Evolutionary conservation across 768 basidiomycete species (phyloP).

Genomic region (Boletus barrowsii): DNA sequence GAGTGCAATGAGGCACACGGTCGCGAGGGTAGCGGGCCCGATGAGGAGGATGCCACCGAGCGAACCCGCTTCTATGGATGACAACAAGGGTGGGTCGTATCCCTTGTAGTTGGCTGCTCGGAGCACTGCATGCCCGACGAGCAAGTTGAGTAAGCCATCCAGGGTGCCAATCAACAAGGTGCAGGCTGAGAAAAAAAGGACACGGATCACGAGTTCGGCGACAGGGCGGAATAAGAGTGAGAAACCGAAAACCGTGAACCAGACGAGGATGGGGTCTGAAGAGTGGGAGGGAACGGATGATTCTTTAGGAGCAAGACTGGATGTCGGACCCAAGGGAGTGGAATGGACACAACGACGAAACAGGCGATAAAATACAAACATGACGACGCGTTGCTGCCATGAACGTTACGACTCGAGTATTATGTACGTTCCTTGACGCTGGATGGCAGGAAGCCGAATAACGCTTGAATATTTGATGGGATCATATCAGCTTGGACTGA

Average conservation of each 20-base stretch:
- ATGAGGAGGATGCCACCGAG: slow-evolving; percentile 14
- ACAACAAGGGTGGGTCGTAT: slow-evolving; percentile 6
- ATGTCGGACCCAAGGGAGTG: background rate
- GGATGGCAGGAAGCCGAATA: background rate
- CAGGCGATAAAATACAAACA: slow-evolving; percentile 12
- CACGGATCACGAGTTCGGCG: slow-evolving; percentile 6
- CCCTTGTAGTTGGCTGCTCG: slow-evolving; percentile 6
- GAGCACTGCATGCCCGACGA: slow-evolving; percentile 15
- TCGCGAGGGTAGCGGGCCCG: slow-evolving; percentile 4
- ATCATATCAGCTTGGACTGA: background rate
- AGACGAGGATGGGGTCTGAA: slow-evolving; percentile 4
- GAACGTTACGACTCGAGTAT: background rate
- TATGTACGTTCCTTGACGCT: background rate
- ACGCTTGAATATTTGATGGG: background rate
- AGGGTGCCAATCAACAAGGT: slow-evolving; percentile 2
- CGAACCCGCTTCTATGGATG: slow-evolving; percentile 11
- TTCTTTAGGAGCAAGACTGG: background rate
- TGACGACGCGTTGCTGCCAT: background rate
- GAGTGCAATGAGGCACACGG: slow-evolving; percentile 1
- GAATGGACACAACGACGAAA: slow-evolving; percentile 4
- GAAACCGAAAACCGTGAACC: slow-evolving; percentile 10
- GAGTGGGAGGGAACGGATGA: background rate
- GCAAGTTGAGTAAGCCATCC: slow-evolving; percentile 7
- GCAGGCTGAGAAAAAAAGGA: slow-evolving; percentile 3
- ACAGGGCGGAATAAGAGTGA: slow-evolving; percentile 10